Evolutionary conservation across 176 grass and related monocot genomes (phyloP), one percentile per base, ranked within the genome.

Genomic region (Eremochloa ophiuroides): DNA sequence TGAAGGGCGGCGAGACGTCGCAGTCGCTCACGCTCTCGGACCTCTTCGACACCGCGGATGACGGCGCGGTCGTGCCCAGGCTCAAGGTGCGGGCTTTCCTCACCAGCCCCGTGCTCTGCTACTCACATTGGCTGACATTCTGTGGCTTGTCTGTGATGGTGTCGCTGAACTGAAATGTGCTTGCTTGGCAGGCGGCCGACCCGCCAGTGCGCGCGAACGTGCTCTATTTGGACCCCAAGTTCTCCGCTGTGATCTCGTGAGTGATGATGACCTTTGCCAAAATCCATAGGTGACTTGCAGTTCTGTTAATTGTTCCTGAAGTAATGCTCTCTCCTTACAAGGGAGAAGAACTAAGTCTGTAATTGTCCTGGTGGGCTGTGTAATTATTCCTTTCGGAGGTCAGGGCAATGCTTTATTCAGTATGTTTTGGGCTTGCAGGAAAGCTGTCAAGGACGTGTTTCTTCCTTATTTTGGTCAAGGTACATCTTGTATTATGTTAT

Each of bases 181-280:
- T 67, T 31, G 35, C 47, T 67, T 10, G 13, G 41, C 75, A 95
- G 96, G 85, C 73, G 2, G 96, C 93, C 2, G 47, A 95, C 53
- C 96, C 96, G 46, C 96, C 96, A 7, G 96, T 95, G 77, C 93
- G 93, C 27, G 96, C 96, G 5, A 95, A 86, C 46, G 96, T 99
- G 69, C 93, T 99, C 55, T 85, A 93, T 71, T 85, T 99, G 63
- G 82, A 69, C 9, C 82, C 81, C 1, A 69, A 85, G 66, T 95
- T 83, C 47, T 69, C 96, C 0, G 23, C 40, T 10, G 76, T 84
- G 7, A 95, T 99, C 51, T 93, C 91, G 93, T 99, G 91, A 63
- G 96, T 71, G 47, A 68, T 71, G 47, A 68, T 62, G 37, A 28
- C 18, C 4, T 48, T 35, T 47, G 28, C 18, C 41, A 7, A 14